Evolutionary conservation across 2,329 filamentous ascomycete genomes (phyloP).

Genomic region (Lasiodiplodia sp.): DNA sequence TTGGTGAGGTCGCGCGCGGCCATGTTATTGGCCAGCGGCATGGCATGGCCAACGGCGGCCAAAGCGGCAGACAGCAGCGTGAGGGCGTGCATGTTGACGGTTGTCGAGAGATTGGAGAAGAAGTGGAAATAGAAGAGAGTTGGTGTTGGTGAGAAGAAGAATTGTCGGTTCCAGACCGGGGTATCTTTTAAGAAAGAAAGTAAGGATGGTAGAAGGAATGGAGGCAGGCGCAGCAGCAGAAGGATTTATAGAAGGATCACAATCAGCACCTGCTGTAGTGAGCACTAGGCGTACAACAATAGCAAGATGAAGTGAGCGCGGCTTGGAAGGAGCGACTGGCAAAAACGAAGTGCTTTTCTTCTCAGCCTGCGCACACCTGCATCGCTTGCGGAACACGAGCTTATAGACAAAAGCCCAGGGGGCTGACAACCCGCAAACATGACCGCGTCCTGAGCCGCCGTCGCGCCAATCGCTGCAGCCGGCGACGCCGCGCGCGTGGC

Average conservation of each 20-base stretch:
- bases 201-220: constrained; percentile 8
- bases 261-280: constrained; percentile 9
- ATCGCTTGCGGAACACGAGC: constrained; percentile 9
- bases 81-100: constrained; percentile 4
- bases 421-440: not conserved
- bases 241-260: constrained; percentile 12
- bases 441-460: not conserved
- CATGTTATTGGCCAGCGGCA: constrained; percentile 6
- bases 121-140: not conserved
- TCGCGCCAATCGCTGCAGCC: constrained; percentile 10
- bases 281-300: constrained; percentile 6
- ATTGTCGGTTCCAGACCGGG: constrained; percentile 20
- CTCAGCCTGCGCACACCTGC: not conserved
- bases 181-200: constrained; percentile 16
- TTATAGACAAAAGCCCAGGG: not conserved
- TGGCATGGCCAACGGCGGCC: not conserved
- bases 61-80: constrained; percentile 3
- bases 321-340: constrained; percentile 17
- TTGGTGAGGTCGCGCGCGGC: not conserved
- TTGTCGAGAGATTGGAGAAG: not conserved
- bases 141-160: not conserved
- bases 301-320: constrained; percentile 14
- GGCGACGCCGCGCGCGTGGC: not conserved
- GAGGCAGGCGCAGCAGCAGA: not conserved
- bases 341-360: not conserved